Evolutionary conservation across 345 rosid species (phyloP).

Genomic region (Draba incana): DNA sequence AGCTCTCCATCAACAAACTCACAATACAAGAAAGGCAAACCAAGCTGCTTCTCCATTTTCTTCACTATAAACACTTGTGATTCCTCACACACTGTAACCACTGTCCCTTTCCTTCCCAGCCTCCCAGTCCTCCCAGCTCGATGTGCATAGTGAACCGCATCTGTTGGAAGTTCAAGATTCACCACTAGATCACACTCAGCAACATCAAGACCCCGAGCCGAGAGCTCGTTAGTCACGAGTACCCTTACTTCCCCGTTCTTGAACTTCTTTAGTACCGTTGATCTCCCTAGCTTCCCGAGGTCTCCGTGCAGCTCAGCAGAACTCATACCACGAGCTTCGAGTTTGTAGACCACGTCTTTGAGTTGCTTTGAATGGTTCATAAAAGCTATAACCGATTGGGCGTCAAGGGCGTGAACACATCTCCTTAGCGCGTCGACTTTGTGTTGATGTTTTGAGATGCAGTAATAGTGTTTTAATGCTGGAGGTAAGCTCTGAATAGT

Average conservation of each 20-base stretch:
- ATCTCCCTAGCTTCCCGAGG: slow-evolving; percentile 92
- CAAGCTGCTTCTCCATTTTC: slow-evolving; percentile 89
- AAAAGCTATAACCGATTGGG: slow-evolving; percentile 83
- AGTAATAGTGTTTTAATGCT: slow-evolving; percentile 74
- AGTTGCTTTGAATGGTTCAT: slow-evolving; percentile 91
- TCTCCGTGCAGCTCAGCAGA: slow-evolving; percentile 90
- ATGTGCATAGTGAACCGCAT: slow-evolving; percentile 82
- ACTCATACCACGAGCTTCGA: slow-evolving; percentile 83
- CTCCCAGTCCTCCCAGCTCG: slow-evolving; percentile 89
- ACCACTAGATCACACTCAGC: slow-evolving; percentile 93
- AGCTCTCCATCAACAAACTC: slow-evolving; percentile 88
- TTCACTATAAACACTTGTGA: slow-evolving; percentile 81
- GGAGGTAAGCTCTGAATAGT: slow-evolving; percentile 83
- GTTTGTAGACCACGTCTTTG: slow-evolving; percentile 88
- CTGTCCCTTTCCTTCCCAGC: slow-evolving; percentile 87
- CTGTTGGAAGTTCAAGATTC: slow-evolving; percentile 82
- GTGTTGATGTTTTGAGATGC: slow-evolving; percentile 78
- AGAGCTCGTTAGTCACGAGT: slow-evolving; percentile 87
- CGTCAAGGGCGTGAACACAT: slow-evolving; percentile 85
- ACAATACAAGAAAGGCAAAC: slow-evolving; percentile 61
- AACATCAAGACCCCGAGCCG: slow-evolving; percentile 92
- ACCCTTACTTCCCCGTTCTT: slow-evolving; percentile 85
- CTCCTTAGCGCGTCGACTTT: slow-evolving; percentile 85
- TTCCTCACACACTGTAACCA: slow-evolving; percentile 84
- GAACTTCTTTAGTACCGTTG: slow-evolving; percentile 79